Base-by-base conservation (phyloP, 257 asterid species). In the Paulownia fortunei region DNA sequence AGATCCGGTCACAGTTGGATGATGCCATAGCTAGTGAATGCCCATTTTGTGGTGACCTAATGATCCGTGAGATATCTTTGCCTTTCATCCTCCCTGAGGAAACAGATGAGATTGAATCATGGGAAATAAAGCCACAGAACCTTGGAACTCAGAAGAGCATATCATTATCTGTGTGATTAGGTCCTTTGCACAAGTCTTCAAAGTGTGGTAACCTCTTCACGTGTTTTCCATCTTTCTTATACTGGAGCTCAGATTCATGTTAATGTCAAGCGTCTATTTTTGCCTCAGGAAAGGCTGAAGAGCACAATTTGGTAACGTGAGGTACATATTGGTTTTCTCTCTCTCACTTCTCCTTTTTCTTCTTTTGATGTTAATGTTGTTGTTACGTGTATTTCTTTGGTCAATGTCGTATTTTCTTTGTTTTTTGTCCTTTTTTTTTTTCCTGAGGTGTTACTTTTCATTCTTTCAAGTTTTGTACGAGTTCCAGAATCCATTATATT, bases 1-100 rank as follows among this genome's bases (percentile, higher is more conserved):
- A 95, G 99, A 91, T 95, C 32, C 97, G 96, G 13, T 90, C 98
- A 69, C 97, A 87, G 70, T 58, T 93, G 86, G 98, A 93, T 18
- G 98, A 93, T 60, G 94, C 97, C 76, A 88, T 95, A 71, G 98
- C 97, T 37, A 95, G 92, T 24, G 99, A 93, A 75, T 95, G 98
- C 84, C 99, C 99, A 1, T 95, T 82, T 72, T 93, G 99, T 81
- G 98, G 99, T 9, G 96, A 91, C 54, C 84, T 95, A 62, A 92
- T 95, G 98, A 95, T 95, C 82, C 94, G 83, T 30, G 98, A 95
- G 83, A 88, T 93, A 69, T 93, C 99, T 16, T 63, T 86, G 84
- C 97, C 94, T 46, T 95, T 93, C 82, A 80, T 92, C 82, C 91
- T 62, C 65, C 85, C 92, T 2, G 92, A 82, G 56, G 94, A 87